phyloP scores from a whole-genome alignment of 2,329 filamentous ascomycete genomes.

The Phaeosphaeriaceae sp. region DNA sequence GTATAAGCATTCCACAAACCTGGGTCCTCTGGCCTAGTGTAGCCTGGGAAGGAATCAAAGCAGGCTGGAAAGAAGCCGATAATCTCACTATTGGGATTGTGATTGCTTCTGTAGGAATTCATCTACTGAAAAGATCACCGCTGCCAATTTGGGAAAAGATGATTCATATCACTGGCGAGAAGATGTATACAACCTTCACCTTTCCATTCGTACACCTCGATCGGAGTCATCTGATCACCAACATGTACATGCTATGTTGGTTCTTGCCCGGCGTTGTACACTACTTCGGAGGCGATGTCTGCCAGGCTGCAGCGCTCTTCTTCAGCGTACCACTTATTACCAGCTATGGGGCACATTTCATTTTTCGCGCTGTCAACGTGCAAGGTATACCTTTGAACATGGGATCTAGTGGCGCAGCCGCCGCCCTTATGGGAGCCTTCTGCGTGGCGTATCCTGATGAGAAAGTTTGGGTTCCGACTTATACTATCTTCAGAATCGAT shows the following conservation, averaged over 20 bases:
- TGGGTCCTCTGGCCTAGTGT: constrained; percentile 20
- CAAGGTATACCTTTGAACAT: constrained; percentile 6
- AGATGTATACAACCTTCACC: constrained; percentile 20
- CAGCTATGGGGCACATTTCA: constrained; percentile 15
- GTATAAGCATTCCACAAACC: constrained; percentile 10
- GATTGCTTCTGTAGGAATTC: constrained; percentile 8
- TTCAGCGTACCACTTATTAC: constrained; percentile 14
- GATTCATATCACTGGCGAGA: constrained; percentile 15
- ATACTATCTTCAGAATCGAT: constrained; percentile 12
- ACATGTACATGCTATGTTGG: constrained; percentile 12
- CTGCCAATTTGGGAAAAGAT: constrained; percentile 15
- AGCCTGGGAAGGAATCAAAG: constrained; percentile 12
- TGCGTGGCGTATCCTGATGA: constrained; percentile 17
- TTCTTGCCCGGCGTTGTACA: constrained; percentile 19
- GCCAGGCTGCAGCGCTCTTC: constrained; percentile 15
- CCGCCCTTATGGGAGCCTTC: constrained; percentile 14
- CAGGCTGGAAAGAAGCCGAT: constrained; percentile 21
- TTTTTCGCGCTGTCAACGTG: constrained; percentile 2
- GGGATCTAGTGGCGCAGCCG: constrained; percentile 10
- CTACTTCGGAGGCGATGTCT: constrained; percentile 18
- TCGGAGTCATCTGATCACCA: constrained; percentile 10
- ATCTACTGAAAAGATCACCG: constrained; percentile 11
- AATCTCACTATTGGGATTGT: constrained; percentile 19
- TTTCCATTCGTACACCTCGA: constrained; percentile 11
- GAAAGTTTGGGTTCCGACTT: constrained; percentile 17